These are phyloP conservation scores for Hysterangium stoloniferum DNA, from an alignment of 768 basidiomycete genomes.

Conservation along the genomic window DNA sequence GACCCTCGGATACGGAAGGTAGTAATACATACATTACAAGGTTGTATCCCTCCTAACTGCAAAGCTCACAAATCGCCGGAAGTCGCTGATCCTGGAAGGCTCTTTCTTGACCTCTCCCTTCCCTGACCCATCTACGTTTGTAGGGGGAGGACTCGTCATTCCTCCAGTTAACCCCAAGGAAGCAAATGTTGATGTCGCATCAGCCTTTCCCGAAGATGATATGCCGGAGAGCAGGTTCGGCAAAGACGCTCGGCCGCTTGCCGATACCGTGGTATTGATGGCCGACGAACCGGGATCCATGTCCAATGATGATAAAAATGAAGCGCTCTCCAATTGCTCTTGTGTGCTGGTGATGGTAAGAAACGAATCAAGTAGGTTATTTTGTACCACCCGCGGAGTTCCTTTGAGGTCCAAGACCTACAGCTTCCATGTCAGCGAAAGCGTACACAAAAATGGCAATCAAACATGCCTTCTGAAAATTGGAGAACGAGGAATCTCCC, in stretches of 20 bases:
- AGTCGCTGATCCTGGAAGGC: slow-evolving; percentile 82
- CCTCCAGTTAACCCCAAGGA: slow-evolving; percentile 43
- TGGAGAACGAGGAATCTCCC: slow-evolving; percentile 89
- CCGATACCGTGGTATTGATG: slow-evolving; percentile 55
- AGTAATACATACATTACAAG: too few species aligned
- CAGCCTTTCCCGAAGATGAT: slow-evolving; percentile 31
- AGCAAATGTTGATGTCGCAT: slow-evolving; percentile 49
- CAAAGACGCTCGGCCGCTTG: slow-evolving; percentile 52
- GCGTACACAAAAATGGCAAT: neutral
- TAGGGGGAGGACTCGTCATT: slow-evolving; percentile 48
- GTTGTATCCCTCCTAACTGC: slow-evolving; percentile 72
- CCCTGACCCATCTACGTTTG: slow-evolving; percentile 29
- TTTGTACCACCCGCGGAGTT: slow-evolving; percentile 78
- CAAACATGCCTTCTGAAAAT: slow-evolving; percentile 88
- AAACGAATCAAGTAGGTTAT: slow-evolving; percentile 85
- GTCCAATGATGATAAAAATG: slow-evolving; percentile 88
- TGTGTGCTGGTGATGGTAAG: slow-evolving; percentile 90
- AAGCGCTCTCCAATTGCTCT: slow-evolving; percentile 78
- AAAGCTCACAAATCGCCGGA: slow-evolving; percentile 83
- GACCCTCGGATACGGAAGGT: too few species aligned
- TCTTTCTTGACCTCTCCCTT: slow-evolving; percentile 42
- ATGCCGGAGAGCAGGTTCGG: slow-evolving; percentile 29
- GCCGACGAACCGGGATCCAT: slow-evolving; percentile 76
- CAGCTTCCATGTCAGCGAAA: neutral
- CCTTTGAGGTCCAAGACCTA: slow-evolving; percentile 95